Evolutionary conservation across 345 rosid species (phyloP), one percentile per base, ranked within the genome.

Genomic region (Hibiscus trionum): DNA sequence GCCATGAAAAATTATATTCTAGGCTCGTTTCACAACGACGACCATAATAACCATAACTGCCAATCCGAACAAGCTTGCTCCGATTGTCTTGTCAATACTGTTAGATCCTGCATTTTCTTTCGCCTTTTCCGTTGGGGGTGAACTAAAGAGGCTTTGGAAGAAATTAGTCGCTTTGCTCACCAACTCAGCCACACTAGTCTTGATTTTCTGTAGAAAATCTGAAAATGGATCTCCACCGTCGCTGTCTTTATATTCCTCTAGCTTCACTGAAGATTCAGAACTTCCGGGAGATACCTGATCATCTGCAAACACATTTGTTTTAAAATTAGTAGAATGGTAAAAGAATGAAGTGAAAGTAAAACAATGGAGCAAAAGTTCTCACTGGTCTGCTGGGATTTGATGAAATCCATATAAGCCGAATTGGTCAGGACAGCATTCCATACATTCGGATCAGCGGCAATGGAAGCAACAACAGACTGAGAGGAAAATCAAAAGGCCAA

Each of bases 391-490:
- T 66, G 21, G 56, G 35, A 66, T 8, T 46, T 29, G 3, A 66
- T 46, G 56, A 66, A 66, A 6, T 66, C 55, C 56, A 24, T 46
- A 16, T 44, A 46, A 7, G 55, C 70, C 16, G 56, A 7, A 66
- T 66, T 66, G 56, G 15, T 46, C 37, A 46, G 4, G 11, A 66
- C 56, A 66, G 70, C 70, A 66, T 46, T 46, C 56, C 56, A 46
- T 2, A 66, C 70, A 24, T 66, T 66, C 3, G 37, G 55, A 27
- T 93, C 98, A 53, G 73, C 31, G 5, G 88, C 96, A 79, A 93
- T 72, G 17, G 93, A 88, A 64, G 90, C 88, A 81, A 93, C 91
- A 73, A 90, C 85, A 82, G 77, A 37, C 98, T 93, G 85, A 9
- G 19, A 5, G 44, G 2, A 74, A 61, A 39, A 61, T 26, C 24